Base-by-base conservation (phyloP, 441 rosid species). In the Adansonia madagascariensis region DNA sequence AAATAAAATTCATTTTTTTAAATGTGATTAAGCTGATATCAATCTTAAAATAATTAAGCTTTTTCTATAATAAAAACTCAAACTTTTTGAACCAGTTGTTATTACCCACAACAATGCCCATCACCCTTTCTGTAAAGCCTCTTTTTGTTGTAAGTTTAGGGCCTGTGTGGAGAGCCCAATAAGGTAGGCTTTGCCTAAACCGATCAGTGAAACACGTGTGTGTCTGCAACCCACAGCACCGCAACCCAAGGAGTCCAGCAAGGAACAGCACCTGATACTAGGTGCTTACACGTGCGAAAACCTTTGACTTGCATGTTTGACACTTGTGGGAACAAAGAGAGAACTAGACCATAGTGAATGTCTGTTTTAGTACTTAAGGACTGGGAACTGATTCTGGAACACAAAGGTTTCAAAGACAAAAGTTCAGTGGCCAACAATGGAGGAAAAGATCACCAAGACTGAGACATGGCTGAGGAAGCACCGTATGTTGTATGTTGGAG, bases 381-480 rank as follows among this genome's bases (percentile, higher is more conserved):
- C 39, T 5, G 56, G n/a, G 31, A 24, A 12, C 67, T 5, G 2
- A 2, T 62, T 62, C 44, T 3, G 35, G 8, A 44, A 49, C 20
- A 12, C 59, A 14, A 22, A 68, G 6, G 3, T 27, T 27, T 27
- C 35, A 46, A 41, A 1, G 5, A 3, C 17, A 14, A 2, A 1
- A 7, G 4, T 59, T 39, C n/a, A 17, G 60, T 9, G 6, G 47
- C 43, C 2, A 27, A 49, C 46, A 24, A 74, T 74, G 77, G 49
- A 62, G 69, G 69, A 43, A 22, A 74, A 74, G 27, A 68, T 47
- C 3, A 46, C 73, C 41, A 24, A 71, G 18, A 86, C 80, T 6
- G 88, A 80, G 74, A 43, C 76, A 53, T 88, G 90, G 93, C 76
- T 80, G 65, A 83, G 67, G 20, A 62, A 62, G 67, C 67, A 62